phyloP scores from a whole-genome alignment of 805 yeast genomes.

The Wickerhamomyces subpelliculosus region DNA sequence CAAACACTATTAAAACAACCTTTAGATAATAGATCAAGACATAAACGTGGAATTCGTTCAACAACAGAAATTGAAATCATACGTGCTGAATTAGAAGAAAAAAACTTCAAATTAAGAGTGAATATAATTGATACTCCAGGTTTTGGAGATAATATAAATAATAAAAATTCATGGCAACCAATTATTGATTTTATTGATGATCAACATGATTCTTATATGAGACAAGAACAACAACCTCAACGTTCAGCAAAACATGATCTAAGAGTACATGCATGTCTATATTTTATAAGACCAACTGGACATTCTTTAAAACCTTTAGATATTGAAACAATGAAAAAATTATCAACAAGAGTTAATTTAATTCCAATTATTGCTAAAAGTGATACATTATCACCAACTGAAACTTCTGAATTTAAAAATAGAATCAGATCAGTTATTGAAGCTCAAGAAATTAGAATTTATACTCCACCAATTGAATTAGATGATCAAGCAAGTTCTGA shows the following conservation, averaged over 20 bases:
- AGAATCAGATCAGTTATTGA: slow-evolving; percentile 78
- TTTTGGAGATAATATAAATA: slow-evolving; percentile 86
- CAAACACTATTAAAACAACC: slow-evolving; percentile 63
- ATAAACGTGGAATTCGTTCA: slow-evolving; percentile 52
- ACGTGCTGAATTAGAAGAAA: slow-evolving; percentile 78
- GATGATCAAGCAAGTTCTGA: slow-evolving; percentile 73
- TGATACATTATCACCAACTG: slow-evolving; percentile 73
- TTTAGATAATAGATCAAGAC: slow-evolving; percentile 32
- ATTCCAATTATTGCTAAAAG: slow-evolving; percentile 86
- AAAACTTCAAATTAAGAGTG: slow-evolving; percentile 68
- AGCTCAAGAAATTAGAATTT: slow-evolving; percentile 76
- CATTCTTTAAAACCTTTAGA: slow-evolving; percentile 84
- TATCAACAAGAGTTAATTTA: slow-evolving; percentile 74
- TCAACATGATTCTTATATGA: slow-evolving; percentile 83
- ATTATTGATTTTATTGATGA: slow-evolving; percentile 84
- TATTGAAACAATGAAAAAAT: slow-evolving; percentile 79
- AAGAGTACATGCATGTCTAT: slow-evolving; percentile 85
- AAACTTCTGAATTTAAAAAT: slow-evolving; percentile 60
- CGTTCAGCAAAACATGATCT: slow-evolving; percentile 64
- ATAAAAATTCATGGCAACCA: slow-evolving; percentile 80
- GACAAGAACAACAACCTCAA: slow-evolving; percentile 88
- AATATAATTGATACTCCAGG: slow-evolving; percentile 92
- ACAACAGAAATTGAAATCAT: slow-evolving; percentile 76
- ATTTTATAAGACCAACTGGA: slow-evolving; percentile 88
- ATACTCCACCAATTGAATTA: slow-evolving; percentile 74